A percentile compares a stretch with the other conserved stretches of the same genome.
Conservation (phyloP, 1,139 yeast species). For the Hyphopichia pseudoburtonii region DNA sequence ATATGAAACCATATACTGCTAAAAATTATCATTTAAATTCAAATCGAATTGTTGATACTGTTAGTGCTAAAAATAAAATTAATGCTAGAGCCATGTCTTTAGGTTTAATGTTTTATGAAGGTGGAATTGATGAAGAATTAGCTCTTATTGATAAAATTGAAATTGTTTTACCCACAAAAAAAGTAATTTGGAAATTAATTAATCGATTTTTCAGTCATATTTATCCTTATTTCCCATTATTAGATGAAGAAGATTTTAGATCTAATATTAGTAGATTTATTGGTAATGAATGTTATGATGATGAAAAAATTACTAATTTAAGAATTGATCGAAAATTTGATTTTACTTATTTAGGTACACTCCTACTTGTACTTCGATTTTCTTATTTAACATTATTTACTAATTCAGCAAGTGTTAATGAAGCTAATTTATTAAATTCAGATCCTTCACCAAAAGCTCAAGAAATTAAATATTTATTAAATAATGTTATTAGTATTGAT, state of each 20-base stretch:
- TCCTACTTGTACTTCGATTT: constrained; percentile 21
- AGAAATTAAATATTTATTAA: constrained; percentile 18
- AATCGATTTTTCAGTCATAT: constrained; percentile 43
- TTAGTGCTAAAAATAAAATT: constrained; percentile 9
- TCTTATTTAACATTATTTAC: constrained; percentile 23
- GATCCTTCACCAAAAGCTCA: constrained; percentile 11
- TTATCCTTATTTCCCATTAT: constrained; percentile 46
- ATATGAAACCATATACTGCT: constrained; percentile 2
- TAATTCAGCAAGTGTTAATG: constrained; percentile 21
- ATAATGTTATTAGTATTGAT: constrained; percentile 31
- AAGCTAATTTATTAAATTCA: constrained; percentile 32
- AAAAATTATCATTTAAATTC: background rate
- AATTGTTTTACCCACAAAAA: constrained; percentile 38
- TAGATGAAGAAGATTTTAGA: constrained; percentile 37
- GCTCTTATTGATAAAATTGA: constrained; percentile 23
- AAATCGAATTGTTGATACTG: background rate
- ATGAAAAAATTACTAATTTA: constrained; percentile 11
- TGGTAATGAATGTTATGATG: constrained; percentile 20
- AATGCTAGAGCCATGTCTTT: constrained; percentile 26
- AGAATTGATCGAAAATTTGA: constrained; percentile 16
- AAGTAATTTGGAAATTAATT: constrained; percentile 42
- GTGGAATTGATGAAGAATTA: constrained; percentile 31
- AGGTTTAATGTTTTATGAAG: constrained; percentile 32
- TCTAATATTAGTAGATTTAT: constrained; percentile 19
- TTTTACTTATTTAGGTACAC: constrained; percentile 16